Percentiles rank a stretch among this genome's conserved stretches.
These are phyloP conservation scores for Suhomyces atakaporum DNA, from an alignment of 1,139 yeast genomes.

Conservation along the genomic window DNA sequence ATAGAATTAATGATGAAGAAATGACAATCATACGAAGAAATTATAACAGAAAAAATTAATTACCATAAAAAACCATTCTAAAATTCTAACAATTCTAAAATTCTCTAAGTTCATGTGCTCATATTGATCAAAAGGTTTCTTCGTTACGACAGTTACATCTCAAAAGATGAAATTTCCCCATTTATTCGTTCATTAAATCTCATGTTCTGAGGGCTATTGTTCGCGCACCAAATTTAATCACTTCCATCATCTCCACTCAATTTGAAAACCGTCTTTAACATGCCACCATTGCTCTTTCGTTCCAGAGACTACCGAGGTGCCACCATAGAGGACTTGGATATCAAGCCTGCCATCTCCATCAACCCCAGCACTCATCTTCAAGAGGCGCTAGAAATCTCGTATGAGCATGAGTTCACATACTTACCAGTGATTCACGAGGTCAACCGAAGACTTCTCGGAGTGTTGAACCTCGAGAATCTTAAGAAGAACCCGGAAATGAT, in stretches of 20 bases:
- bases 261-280: too few species aligned
- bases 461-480: constrained; percentile 53
- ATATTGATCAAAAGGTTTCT: too few species aligned
- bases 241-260: too few species aligned
- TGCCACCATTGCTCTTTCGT: constrained; percentile 28
- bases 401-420: constrained; percentile 58
- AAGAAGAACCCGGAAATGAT: constrained; percentile 25
- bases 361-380: constrained; percentile 52
- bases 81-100: too few species aligned
- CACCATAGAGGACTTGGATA: constrained; percentile 62
- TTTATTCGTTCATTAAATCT: too few species aligned
- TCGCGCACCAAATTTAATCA: not conserved
- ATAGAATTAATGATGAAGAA: too few species aligned
- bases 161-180: too few species aligned
- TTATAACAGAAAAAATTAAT: too few species aligned
- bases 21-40: too few species aligned
- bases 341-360: constrained; percentile 61
- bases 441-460: constrained; percentile 55
- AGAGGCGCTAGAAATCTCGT: constrained; percentile 52
- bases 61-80: too few species aligned
- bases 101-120: too few species aligned
- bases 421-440: constrained; percentile 58
- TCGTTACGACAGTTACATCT: too few species aligned
- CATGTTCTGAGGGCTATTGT: not conserved
- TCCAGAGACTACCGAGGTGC: constrained; percentile 51